Evolutionary conservation across 495 filamentous ascomycete genomes (phyloP).

Genomic region (Eremomyces bilateralis): DNA sequence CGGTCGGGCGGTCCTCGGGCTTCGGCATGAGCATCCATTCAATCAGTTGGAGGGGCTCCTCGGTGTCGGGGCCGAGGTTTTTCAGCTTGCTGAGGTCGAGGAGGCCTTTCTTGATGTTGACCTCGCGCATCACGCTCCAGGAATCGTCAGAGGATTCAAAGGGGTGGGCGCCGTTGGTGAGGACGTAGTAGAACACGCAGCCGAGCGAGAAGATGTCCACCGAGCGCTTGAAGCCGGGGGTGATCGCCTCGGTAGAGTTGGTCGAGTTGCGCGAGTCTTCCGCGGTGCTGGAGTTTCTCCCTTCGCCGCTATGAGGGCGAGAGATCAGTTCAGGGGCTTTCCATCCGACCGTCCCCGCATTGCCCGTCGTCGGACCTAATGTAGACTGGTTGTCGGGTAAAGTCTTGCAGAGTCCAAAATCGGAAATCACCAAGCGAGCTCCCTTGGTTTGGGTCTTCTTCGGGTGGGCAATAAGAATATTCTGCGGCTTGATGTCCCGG

Average conservation of each 20-base stretch:
- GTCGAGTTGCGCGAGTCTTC: background rate
- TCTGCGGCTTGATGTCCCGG: slow-evolving; percentile 91
- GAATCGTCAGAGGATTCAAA: slow-evolving; percentile 60
- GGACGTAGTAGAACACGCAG: slow-evolving; percentile 88
- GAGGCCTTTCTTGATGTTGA: slow-evolving; percentile 79
- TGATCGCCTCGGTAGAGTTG: slow-evolving; percentile 11
- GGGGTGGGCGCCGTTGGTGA: slow-evolving; percentile 78
- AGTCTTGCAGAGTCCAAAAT: slow-evolving; percentile 96
- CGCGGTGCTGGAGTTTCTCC: background rate
- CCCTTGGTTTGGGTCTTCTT: slow-evolving; percentile 24
- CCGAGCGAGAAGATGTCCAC: slow-evolving; percentile 95
- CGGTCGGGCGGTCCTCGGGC: slow-evolving; percentile 51
- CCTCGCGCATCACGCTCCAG: slow-evolving; percentile 62
- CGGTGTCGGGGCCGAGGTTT: slow-evolving; percentile 54
- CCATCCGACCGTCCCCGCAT: slow-evolving; percentile 90
- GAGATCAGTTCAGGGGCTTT: slow-evolving; percentile 74
- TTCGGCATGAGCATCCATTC: slow-evolving; percentile 53
- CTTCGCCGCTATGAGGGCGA: background rate
- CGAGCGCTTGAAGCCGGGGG: slow-evolving; percentile 59
- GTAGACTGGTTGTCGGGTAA: slow-evolving; percentile 90
- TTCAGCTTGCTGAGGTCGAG: slow-evolving; percentile 51
- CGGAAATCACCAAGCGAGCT: slow-evolving; percentile 74
- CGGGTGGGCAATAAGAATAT: slow-evolving; percentile 56
- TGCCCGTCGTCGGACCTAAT: slow-evolving; percentile 79
- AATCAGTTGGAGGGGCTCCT: slow-evolving; percentile 73